These are phyloP conservation scores for Trypanosomatidae sp. DNA, from an alignment of 208 protist genomes.

Conservation along the genomic window DNA sequence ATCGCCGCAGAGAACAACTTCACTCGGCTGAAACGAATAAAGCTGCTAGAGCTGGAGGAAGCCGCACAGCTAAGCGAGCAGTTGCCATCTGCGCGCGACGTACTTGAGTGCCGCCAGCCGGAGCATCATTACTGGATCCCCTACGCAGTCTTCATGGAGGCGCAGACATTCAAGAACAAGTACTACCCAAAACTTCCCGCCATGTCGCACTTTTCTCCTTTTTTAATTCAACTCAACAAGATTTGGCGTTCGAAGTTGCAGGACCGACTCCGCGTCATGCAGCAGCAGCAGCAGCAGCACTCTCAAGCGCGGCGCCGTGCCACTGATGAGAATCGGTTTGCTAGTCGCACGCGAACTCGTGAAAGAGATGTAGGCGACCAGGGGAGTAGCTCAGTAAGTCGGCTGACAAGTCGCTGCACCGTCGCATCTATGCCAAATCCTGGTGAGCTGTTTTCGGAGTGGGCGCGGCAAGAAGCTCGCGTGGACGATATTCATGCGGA, in stretches of 20 bases:
- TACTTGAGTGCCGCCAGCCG: slow-evolving; percentile 64
- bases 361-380: background rate
- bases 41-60: slow-evolving; percentile 66
- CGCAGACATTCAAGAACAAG: slow-evolving; percentile 84
- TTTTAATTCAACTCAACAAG: slow-evolving; percentile 73
- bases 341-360: slow-evolving; percentile 3
- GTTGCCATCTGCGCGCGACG: slow-evolving; percentile 58
- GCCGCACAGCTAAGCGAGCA: slow-evolving; percentile 40
- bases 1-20: slow-evolving; percentile 78
- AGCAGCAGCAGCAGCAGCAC: slow-evolving; percentile 24
- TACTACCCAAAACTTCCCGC: slow-evolving; percentile 69
- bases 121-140: slow-evolving; percentile 91
- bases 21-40: slow-evolving; percentile 57
- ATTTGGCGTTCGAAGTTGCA: slow-evolving; percentile 75
- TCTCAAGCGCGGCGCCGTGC: background rate
- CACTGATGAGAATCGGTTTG: background rate
- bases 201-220: slow-evolving; percentile 82
- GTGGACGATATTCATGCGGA: slow-evolving; percentile 33
- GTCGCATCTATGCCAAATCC: background rate
- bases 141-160: slow-evolving; percentile 71
- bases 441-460: slow-evolving; percentile 11
- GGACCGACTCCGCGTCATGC: slow-evolving; percentile 45
- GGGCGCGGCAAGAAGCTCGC: slow-evolving; percentile 16
- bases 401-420: slow-evolving; percentile 1
- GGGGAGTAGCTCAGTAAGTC: slow-evolving; percentile 1